Evolutionary conservation across 306 rosid genomes (phyloP), one percentile per base, ranked within the genome.

Genomic region (Dryas drummondii): DNA sequence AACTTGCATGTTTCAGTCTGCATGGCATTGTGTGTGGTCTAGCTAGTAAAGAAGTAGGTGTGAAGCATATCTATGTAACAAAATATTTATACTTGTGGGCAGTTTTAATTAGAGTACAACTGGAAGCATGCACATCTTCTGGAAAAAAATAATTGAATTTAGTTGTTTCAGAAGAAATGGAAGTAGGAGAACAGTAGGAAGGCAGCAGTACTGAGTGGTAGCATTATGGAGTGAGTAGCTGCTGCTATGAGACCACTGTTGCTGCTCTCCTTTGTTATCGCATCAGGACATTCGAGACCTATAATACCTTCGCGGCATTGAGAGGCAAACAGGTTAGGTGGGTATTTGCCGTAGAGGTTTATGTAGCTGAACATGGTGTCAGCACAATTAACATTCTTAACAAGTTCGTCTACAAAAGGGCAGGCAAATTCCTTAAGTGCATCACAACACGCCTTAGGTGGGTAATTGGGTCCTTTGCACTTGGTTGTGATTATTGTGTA

Each of bases 371-470:
- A 94, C 99, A 94, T 94, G 45, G 90, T 88, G 0, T 80, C 4
- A 5, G 91, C 86, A 12, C 97, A 94, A 70, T 94, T 32, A 32
- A 1, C 85, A 7, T 50, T 86, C 58, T 81, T 62, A 32, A 32
- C 67, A 53, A 4, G 78, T 92, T 79, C 74, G 1, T 73, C 80
- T 0, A 66, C 52, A n/a, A 81, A 82, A 27, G 96, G 92, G 78
- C 99, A 94, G 8, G 93, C 87, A 69, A 94, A 94, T 66, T 90
- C 91, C 91, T 91, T 90, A 52, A 94, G 79, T 4, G 99, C 97
- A 0, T 79, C 55, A 76, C 99, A 92, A 49, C 99, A 94, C 15
- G 59, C 44, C 63, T 79, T 77, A 1, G 97, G 54, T 54, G 92
- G 91, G 74, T 88, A 94, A 64, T 74, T 78, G 0, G 99, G 99